Conservation (phyloP, 768 basidiomycete genomes). For the Boletus reticuloceps region DNA sequence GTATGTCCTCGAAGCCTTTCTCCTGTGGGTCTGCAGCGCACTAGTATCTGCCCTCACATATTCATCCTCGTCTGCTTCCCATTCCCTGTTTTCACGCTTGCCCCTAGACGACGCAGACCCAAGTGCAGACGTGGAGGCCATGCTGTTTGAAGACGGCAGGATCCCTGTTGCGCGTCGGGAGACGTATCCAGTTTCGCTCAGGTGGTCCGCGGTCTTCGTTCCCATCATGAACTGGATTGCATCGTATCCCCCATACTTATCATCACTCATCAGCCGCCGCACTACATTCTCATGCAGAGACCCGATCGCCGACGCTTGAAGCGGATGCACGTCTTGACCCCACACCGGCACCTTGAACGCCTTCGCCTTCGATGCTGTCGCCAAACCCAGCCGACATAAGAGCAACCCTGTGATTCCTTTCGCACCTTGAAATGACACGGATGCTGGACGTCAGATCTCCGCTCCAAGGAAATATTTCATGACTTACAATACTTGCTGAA, state of each 20-base stretch:
- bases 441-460: no score
- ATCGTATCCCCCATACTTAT: not conserved
- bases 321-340: not conserved
- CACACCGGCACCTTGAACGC: not conserved
- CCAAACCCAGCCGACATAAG: not conserved
- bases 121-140: no score
- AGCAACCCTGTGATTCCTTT: not conserved
- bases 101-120: no score
- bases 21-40: no score
- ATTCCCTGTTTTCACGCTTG: no score
- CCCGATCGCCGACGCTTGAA: not conserved
- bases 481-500: not conserved
- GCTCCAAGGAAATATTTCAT: not conserved
- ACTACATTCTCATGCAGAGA: not conserved
- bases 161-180: not conserved
- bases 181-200: not conserved
- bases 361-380: not conserved
- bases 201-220: not conserved
- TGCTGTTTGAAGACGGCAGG: no score
- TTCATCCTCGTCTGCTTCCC: no score
- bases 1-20: no score
- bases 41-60: no score
- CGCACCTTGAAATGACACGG: not conserved
- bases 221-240: not conserved
- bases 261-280: not conserved